phyloP scores from a whole-genome alignment of 805 yeast genomes.

The Lipomyces anomalus region DNA sequence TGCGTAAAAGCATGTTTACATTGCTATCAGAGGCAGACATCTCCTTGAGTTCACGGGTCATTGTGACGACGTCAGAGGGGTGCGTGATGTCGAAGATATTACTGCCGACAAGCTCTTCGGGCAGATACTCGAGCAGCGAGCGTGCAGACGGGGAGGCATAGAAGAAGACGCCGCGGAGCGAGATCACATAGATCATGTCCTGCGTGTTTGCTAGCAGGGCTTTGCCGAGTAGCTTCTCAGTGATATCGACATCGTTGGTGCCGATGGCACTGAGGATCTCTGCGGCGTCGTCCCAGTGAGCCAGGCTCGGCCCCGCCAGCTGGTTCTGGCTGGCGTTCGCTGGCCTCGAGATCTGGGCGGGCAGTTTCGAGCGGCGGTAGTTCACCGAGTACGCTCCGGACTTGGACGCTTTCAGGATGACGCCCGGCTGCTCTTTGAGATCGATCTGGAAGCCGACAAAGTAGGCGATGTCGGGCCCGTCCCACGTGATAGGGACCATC shows the following conservation, averaged over 20 bases:
- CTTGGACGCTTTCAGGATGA: constrained; percentile 8
- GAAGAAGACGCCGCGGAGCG: constrained; percentile 10
- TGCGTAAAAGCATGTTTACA: constrained; percentile 7
- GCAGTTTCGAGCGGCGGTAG: constrained; percentile 8
- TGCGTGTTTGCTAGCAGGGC: constrained; percentile 9
- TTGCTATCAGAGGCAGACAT: constrained; percentile 1
- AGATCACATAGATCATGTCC: constrained; percentile 10
- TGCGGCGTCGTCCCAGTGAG: background rate
- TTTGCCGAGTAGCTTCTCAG: constrained; percentile 7
- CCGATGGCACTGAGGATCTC: constrained; percentile 9
- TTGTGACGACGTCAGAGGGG: constrained; percentile 12
- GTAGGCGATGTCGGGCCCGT: constrained; percentile 5
- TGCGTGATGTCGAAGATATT: constrained; percentile 6
- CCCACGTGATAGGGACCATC: constrained; percentile 13
- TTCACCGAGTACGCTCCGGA: constrained; percentile 6
- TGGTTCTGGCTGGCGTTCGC: background rate
- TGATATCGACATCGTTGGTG: constrained; percentile 3
- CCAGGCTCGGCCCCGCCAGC: constrained; percentile 1
- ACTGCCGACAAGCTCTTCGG: constrained; percentile 11
- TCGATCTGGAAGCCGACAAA: constrained; percentile 15
- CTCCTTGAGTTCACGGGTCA: constrained; percentile 12
- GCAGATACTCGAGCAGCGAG: constrained; percentile 9
- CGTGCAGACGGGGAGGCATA: constrained; percentile 12
- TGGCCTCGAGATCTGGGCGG: constrained; percentile 1
- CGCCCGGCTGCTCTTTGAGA: constrained; percentile 7